Base-by-base conservation (phyloP, 2,329 filamentous ascomycete species). In the Stagonosporopsis vannaccii region DNA sequence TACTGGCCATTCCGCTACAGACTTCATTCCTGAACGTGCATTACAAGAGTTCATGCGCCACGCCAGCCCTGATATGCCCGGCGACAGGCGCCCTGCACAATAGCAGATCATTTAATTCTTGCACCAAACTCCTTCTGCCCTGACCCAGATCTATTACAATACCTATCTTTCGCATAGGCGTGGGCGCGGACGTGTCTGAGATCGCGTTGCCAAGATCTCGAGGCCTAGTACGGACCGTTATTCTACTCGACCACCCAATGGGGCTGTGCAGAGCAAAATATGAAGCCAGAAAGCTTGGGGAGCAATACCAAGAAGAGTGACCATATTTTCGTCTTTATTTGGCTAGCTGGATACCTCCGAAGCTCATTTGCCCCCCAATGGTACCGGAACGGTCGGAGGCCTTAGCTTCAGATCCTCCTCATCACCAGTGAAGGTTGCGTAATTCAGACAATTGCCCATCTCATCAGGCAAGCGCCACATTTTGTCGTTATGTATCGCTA, bases 391-490 rank as follows among this genome's bases (percentile, higher is more conserved):
- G 13, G 19, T 3, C 19, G 51, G 39, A 19, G 9, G 9, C 33
- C 33, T 44, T 4, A 32, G 33, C 46, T 47, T 40, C 13, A 32
- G 53, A 19, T 46, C 46, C n/a, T 63, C 49, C 13, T 52, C 41
- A 4, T 57, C 44, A 13, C 56, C 41, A 17, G 49, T 61, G 7
- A 41, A 55, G 2, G 26, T 26, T 2, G 46, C 50, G 36, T 62
- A 67, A 2, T 54, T 54, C 9, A 50, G 20, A 17, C 50, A 51
- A 20, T 51, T 51, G 1, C 59, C 63, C 26, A 60, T 39, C 5
- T 59, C 32, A 8, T 54, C 46, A 1, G 46, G 45, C 50, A 63
- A 20, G 17, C 33, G 35, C 50, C 53, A 66, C 6, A 7, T 20
- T 6, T 45, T 13, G 9, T 45, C 46, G 7, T 32, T 28, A 19